A percentile compares a stretch with the other conserved stretches of the same genome.
These are phyloP conservation scores for Coprinopsis sp. DNA, from an alignment of 768 basidiomycete species.

Conservation along the genomic window DNA sequence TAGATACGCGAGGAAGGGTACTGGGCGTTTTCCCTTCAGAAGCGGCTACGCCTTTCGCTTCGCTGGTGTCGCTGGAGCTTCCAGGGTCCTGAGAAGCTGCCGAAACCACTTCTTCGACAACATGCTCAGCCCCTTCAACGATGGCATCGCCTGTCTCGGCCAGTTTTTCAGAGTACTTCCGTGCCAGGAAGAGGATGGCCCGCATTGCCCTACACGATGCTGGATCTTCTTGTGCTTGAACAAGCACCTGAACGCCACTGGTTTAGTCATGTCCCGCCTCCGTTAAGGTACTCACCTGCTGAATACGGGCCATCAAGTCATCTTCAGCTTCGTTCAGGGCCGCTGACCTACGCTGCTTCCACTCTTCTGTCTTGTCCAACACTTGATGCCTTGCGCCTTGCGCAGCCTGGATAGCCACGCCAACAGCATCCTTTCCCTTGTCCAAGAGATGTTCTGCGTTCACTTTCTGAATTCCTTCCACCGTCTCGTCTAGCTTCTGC, in stretches of 20 bases:
- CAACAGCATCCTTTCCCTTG: not conserved
- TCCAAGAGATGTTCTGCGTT: not conserved
- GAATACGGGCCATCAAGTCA: constrained; percentile 23
- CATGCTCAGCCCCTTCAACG: constrained; percentile 10
- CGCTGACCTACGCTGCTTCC: constrained; percentile 17
- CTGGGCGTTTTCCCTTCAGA: no score
- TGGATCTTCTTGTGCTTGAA: constrained; percentile 28
- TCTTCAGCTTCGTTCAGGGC: constrained; percentile 19
- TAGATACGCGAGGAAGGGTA: constrained; percentile 6
- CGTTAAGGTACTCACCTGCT: constrained; percentile 22
- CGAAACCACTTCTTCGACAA: constrained; percentile 8
- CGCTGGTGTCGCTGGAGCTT: no score
- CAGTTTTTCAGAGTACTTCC: constrained; percentile 29
- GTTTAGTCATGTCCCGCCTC: not conserved
- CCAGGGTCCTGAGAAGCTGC: no score
- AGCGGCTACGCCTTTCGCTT: no score
- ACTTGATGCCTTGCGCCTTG: not conserved
- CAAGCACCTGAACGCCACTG: constrained; percentile 19
- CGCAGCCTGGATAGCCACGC: not conserved
- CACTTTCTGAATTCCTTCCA: constrained; percentile 11
- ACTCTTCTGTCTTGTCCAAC: constrained; percentile 16
- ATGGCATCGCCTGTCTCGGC: constrained; percentile 14
- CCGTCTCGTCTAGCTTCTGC: constrained; percentile 17
- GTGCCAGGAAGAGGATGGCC: constrained; percentile 25
- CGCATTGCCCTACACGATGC: constrained; percentile 27